Evolutionary conservation across 192 early-diverging fungal genomes (phyloP).

Genomic region (Pecoramyces ruminantium): DNA sequence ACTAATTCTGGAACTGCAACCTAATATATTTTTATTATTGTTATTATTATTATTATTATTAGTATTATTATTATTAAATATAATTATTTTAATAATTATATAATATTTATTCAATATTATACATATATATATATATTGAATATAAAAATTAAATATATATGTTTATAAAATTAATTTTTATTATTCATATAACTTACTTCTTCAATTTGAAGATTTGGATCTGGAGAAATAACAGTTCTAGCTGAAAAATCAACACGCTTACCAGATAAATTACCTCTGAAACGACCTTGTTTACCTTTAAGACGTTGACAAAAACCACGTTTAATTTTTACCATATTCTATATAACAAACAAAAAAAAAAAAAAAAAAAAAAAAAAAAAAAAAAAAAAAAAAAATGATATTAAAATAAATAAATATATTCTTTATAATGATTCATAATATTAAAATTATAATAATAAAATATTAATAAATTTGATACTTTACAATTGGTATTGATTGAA

Average conservation of each 20-base stretch:
- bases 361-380: not conserved
- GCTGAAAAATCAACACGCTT: constrained; percentile 99
- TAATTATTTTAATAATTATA: no score
- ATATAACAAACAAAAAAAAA: no score
- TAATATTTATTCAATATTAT: constrained; percentile 1
- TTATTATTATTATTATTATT: no score
- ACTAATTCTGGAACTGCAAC: constrained; percentile 83
- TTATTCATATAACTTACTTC: constrained; percentile 47
- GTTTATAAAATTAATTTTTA: no score
- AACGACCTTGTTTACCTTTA: constrained; percentile 97
- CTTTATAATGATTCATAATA: constrained; percentile 10
- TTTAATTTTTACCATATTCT: constrained; percentile 36
- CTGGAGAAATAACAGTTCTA: constrained; percentile 96
- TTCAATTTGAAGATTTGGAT: constrained; percentile 95
- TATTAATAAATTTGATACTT: constrained; percentile 36
- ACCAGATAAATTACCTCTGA: constrained; percentile 95
- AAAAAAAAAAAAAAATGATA: not conserved
- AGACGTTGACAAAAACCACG: constrained; percentile 86
- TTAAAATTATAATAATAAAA: not conserved
- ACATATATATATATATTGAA: no score
- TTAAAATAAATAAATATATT: constrained; percentile 28
- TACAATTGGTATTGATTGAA: constrained; percentile 40
- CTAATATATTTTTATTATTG: constrained; percentile 2
- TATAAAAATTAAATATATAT: no score
- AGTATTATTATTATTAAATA: no score